Conservation (phyloP, 2,329 filamentous ascomycete species). For the Cercospora zeina region DNA sequence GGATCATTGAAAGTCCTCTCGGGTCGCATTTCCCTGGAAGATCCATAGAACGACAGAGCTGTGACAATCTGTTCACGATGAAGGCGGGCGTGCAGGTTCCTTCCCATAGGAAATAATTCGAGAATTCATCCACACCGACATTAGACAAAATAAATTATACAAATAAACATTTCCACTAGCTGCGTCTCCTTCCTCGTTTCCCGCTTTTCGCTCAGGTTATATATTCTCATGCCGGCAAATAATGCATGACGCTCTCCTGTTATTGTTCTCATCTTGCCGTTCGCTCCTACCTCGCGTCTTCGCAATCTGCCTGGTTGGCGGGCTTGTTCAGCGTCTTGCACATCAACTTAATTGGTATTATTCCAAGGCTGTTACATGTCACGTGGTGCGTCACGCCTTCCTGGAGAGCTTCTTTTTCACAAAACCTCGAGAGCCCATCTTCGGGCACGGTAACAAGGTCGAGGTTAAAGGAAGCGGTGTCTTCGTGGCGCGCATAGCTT, state of each 20-base stretch:
- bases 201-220: not conserved
- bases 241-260: not conserved
- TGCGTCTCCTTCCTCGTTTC: not conserved
- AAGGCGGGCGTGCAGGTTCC: too few relatives aligned
- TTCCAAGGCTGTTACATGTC: not conserved
- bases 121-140: too few relatives aligned
- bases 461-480: not conserved
- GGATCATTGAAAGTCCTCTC: too few relatives aligned
- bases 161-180: too few relatives aligned
- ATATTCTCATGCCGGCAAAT: not conserved
- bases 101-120: too few relatives aligned
- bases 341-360: not conserved
- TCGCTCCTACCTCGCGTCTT: not conserved
- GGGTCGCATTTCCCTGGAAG: too few relatives aligned
- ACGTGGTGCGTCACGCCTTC: not conserved
- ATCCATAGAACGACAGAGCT: too few relatives aligned
- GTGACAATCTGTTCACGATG: too few relatives aligned
- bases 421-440: not conserved
- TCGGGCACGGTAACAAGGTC: not conserved
- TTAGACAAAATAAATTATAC: too few relatives aligned
- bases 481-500: not conserved
- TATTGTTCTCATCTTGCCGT: not conserved
- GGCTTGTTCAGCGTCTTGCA: not conserved
- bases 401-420: not conserved
- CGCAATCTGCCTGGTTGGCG: not conserved